Evolutionary conservation across 2,329 filamentous ascomycete genomes (phyloP), one percentile per base, ranked within the genome.

Genomic region (Decorospora gaudefroyi): DNA sequence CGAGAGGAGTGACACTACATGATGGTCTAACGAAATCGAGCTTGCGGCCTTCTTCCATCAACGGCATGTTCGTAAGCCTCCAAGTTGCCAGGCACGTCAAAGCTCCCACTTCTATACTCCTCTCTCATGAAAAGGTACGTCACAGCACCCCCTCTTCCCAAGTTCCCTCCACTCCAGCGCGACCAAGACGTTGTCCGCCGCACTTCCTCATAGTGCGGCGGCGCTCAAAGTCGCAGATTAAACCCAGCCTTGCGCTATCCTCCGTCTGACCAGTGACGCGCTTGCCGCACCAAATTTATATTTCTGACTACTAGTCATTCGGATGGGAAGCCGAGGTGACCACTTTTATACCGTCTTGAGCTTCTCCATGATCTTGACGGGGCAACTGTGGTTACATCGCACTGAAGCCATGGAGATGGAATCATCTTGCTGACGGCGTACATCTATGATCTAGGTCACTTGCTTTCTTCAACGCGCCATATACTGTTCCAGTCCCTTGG

Each of bases 181-280:
- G 35, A 26, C 15, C 9, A 11, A 13, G 7, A 1, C 4, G n/a
- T 7, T 1, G 10, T 11, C 10, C 23, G n/a, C 4, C 15, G n/a
- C 34, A 17, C 25, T 40, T 29, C 25, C 30, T 12, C 15, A 30
- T 45, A 34, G 23, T 9, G 28, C 27, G 15, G 8, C 23, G 35
- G 13, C 3, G 10, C 17, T 15, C 3, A 10, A 19, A 12, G 12
- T 12, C 23, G 42, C 35, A 40, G 13, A 45, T 11, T n/a, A 45
- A 45, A 43, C 9, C n/a, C 7, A 15, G 6, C 13, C 19, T 37
- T 22, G n/a, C 7, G 18, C n/a, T 27, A 37, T 36, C 40, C 21
- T 43, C 12, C 26, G 18, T n/a, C n/a, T n/a, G n/a, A n/a, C n/a
- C n/a, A n/a, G n/a, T n/a, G n/a, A n/a, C n/a, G n/a, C n/a, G n/a